These are phyloP conservation scores for Arctostaphylos glauca DNA, from an alignment of 148 eudicot genomes.

Conservation along the genomic window DNA sequence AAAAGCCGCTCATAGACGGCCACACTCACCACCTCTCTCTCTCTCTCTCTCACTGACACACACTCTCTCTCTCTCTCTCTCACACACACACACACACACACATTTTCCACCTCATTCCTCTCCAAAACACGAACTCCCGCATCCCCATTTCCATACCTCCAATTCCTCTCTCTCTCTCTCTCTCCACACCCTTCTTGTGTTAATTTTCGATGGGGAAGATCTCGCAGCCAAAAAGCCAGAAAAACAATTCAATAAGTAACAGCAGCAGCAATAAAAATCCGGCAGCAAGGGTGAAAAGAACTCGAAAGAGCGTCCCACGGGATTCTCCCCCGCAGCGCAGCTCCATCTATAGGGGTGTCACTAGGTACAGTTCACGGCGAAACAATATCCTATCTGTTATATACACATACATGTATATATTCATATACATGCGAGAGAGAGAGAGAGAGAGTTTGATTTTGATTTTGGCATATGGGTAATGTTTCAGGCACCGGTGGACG, in stretches of 20 bases:
- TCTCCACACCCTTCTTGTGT: neutral
- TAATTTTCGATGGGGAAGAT: slow-evolving; percentile 35
- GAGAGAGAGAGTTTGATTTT: neutral
- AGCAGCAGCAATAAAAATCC: neutral
- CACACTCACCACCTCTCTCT: too few relatives aligned
- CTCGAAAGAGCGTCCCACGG: slow-evolving; percentile 47
- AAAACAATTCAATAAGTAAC: neutral
- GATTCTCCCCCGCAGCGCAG: slow-evolving; percentile 68
- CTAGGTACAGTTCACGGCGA: slow-evolving; percentile 39
- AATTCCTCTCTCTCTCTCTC: neutral
- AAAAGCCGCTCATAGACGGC: too few relatives aligned
- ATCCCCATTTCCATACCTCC: neutral
- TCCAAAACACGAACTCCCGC: too few relatives aligned
- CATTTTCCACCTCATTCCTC: too few relatives aligned
- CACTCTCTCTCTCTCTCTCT: too few relatives aligned
- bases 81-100: too few relatives aligned
- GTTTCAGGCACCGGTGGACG: slow-evolving; percentile 82
- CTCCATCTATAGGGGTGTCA: slow-evolving; percentile 81
- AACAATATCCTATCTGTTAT: neutral
- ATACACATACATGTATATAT: too few relatives aligned
- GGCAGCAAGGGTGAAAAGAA: slow-evolving; percentile 32
- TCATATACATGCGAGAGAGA: neutral
- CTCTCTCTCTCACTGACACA: too few relatives aligned
- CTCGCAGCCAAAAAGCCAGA: slow-evolving; percentile 23
- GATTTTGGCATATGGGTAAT: neutral